phyloP scores from a whole-genome alignment of 108 stramenopile genomes.

The Aurantiochytrium sp. region DNA sequence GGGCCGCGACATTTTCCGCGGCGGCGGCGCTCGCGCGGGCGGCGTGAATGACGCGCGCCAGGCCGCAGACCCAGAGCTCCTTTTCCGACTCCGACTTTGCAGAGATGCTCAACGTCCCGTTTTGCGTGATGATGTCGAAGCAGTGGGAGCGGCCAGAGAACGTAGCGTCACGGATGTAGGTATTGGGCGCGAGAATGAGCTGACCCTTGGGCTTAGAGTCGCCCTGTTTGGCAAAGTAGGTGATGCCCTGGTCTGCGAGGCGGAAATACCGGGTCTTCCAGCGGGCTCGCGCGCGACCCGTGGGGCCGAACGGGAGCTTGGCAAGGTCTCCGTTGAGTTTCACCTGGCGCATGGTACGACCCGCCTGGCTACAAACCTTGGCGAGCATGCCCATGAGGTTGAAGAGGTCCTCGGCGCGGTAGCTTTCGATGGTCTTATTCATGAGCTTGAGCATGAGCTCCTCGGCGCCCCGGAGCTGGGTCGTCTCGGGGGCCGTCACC shows the following conservation, averaged over 20 bases:
- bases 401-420: neutral
- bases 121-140: conserved; percentile 1
- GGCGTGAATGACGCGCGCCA: neutral
- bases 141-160: neutral
- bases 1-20: neutral
- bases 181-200: neutral
- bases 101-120: neutral
- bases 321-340: neutral
- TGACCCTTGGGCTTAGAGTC: conserved; percentile 1
- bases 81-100: neutral
- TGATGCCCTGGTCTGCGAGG: neutral
- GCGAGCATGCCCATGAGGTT: neutral
- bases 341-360: neutral
- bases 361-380: neutral
- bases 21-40: neutral
- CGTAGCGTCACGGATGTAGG: neutral
- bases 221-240: neutral
- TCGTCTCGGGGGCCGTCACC: neutral
- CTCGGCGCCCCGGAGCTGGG: neutral
- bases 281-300: neutral
- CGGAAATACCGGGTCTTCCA: neutral
- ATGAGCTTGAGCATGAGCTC: neutral
- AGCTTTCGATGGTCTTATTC: neutral
- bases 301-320: neutral
- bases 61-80: conserved; percentile 28